Conservation (phyloP, 495 filamentous ascomycete genomes). For the Neurospora sp. region DNA sequence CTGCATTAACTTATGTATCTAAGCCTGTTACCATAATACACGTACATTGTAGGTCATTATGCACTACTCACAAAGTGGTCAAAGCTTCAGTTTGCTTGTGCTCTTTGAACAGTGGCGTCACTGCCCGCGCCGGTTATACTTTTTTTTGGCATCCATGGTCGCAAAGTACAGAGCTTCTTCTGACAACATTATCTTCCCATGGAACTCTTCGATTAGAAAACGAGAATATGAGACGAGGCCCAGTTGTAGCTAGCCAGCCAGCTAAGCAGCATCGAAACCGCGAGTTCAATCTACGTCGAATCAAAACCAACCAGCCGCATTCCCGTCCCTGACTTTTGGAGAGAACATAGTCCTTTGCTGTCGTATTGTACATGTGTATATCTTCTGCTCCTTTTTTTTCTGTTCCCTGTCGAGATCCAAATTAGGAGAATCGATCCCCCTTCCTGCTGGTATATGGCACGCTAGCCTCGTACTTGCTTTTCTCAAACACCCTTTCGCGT, state of each 20-base stretch:
- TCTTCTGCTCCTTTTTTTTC: neutral
- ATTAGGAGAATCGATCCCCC: conserved; percentile 69
- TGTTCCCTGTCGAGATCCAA: neutral
- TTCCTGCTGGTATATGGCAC: conserved; percentile 59
- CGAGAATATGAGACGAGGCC: neutral
- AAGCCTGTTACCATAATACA: neutral
- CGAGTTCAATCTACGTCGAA: neutral
- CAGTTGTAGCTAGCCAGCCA: neutral
- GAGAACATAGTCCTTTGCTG: neutral
- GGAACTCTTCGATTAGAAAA: neutral
- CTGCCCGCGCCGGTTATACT: neutral
- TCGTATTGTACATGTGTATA: neutral
- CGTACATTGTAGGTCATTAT: neutral
- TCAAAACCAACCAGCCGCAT: neutral
- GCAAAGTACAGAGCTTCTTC: neutral
- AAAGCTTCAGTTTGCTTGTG: neutral
- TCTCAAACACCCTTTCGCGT: conserved; percentile 57
- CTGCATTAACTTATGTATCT: neutral
- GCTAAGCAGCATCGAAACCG: neutral
- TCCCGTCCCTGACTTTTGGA: neutral
- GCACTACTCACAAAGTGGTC: neutral
- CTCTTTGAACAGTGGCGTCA: neutral
- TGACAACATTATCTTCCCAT: neutral
- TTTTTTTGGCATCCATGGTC: neutral
- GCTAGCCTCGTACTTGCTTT: conserved; percentile 80